These are phyloP conservation scores for Verticillium nubilum DNA, from an alignment of 2,329 filamentous ascomycete species.

Conservation along the genomic window DNA sequence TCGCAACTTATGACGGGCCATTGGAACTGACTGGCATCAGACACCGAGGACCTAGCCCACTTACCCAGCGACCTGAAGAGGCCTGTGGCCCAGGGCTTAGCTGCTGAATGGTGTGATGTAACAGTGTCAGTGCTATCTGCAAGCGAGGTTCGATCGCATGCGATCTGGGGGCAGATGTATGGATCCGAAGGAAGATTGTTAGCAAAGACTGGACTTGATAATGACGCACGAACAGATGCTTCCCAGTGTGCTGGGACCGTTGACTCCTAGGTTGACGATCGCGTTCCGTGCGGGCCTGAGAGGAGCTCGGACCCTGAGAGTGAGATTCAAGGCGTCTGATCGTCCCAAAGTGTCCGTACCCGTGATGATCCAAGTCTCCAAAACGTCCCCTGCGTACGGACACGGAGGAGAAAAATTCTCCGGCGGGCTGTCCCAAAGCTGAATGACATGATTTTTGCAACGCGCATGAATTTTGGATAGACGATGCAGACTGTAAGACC, in stretches of 20 bases:
- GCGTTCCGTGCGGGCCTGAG: not conserved
- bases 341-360: not conserved
- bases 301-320: not conserved
- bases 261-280: not conserved
- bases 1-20: not conserved
- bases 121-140: not conserved
- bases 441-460: conserved; percentile 8
- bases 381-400: not conserved
- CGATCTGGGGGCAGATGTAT: not conserved
- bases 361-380: not conserved
- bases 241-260: not conserved
- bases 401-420: conserved; percentile 15
- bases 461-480: conserved; percentile 22
- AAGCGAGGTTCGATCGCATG: not conserved
- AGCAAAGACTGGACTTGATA: not conserved
- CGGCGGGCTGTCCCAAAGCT: conserved; percentile 15
- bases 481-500: conserved; percentile 7
- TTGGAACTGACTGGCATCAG: not conserved
- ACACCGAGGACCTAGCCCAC: not conserved
- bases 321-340: not conserved
- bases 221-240: not conserved
- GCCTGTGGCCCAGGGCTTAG: not conserved
- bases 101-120: not conserved
- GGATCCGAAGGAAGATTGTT: not conserved
- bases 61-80: not conserved